These are phyloP conservation scores for Salisapilia sapeloensis DNA, from an alignment of 352 stramenopile species.

Conservation along the genomic window DNA sequence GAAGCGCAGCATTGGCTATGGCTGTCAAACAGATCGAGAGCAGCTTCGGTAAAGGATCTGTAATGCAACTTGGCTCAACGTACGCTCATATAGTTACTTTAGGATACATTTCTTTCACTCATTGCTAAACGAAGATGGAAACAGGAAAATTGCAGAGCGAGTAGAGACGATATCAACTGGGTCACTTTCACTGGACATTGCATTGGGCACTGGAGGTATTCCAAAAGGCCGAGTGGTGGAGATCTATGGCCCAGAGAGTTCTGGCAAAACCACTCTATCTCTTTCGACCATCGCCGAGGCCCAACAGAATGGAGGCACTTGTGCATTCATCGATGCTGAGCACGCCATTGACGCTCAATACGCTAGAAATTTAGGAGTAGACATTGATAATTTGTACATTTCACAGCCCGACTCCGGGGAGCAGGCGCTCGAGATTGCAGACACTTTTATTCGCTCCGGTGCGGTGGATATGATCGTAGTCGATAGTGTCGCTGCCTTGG, in stretches of 20 bases:
- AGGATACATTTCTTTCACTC: neutral
- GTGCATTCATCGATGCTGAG: conserved; percentile 97
- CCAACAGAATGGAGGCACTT: conserved; percentile 88
- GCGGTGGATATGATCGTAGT: conserved; percentile 97
- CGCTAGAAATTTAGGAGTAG: conserved; percentile 82
- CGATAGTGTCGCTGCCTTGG: conserved; percentile 94
- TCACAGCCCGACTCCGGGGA: conserved; percentile 96
- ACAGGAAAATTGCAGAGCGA: conserved; percentile 64
- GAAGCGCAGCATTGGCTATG: conserved; percentile 82
- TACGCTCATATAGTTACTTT: conserved; percentile 12
- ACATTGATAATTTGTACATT: conserved; percentile 93
- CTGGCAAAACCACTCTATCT: conserved; percentile 96
- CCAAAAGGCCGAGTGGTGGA: conserved; percentile 94
- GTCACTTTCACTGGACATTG: conserved; percentile 86
- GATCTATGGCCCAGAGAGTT: conserved; percentile 97
- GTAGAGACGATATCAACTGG: conserved; percentile 91
- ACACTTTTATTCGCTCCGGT: conserved; percentile 91
- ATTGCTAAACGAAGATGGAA: neutral
- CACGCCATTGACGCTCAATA: conserved; percentile 96
- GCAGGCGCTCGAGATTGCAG: conserved; percentile 96
- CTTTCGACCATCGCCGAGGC: conserved; percentile 93
- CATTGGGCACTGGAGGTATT: conserved; percentile 85
- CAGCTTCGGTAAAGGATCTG: conserved; percentile 90
- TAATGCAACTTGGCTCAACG: conserved; percentile 92
- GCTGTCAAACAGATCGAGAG: conserved; percentile 93